These are phyloP conservation scores for Ogataea degrootiae DNA, from an alignment of 805 yeast genomes.

Conservation along the genomic window DNA sequence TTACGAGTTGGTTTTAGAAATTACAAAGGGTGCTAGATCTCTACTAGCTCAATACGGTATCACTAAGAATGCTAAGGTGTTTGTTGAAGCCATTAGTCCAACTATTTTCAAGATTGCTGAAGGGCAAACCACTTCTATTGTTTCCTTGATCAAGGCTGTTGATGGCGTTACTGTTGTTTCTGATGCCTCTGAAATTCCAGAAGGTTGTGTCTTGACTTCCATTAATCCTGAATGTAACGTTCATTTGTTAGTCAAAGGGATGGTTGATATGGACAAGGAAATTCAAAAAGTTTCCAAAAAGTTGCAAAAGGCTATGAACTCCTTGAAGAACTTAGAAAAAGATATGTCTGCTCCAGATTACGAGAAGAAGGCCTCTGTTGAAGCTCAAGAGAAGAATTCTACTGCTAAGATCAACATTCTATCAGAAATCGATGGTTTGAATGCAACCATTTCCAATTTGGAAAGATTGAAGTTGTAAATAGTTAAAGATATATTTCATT, in stretches of 20 bases:
- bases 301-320: constrained; percentile 58
- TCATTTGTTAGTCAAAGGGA: constrained; percentile 90
- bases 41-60: constrained; percentile 86
- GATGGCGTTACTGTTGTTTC: constrained; percentile 65
- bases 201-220: constrained; percentile 84
- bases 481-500: too few species aligned
- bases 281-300: constrained; percentile 77
- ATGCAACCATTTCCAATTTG: constrained; percentile 79
- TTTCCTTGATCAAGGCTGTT: constrained; percentile 88
- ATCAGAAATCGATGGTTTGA: constrained; percentile 89
- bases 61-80: constrained; percentile 81
- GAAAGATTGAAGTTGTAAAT: constrained; percentile 65
- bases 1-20: constrained; percentile 78
- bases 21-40: constrained; percentile 89
- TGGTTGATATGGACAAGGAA: constrained; percentile 88
- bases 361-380: constrained; percentile 75
- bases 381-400: constrained; percentile 73
- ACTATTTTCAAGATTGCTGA: constrained; percentile 47
- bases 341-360: constrained; percentile 70
- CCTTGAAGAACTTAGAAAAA: constrained; percentile 62
- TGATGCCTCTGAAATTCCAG: constrained; percentile 56
- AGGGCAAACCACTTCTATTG: constrained; percentile 80
- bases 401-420: constrained; percentile 61
- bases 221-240: constrained; percentile 80
- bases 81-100: constrained; percentile 61